Conservation (phyloP, 805 yeast genomes). For the Jamesozyma rosinii region DNA sequence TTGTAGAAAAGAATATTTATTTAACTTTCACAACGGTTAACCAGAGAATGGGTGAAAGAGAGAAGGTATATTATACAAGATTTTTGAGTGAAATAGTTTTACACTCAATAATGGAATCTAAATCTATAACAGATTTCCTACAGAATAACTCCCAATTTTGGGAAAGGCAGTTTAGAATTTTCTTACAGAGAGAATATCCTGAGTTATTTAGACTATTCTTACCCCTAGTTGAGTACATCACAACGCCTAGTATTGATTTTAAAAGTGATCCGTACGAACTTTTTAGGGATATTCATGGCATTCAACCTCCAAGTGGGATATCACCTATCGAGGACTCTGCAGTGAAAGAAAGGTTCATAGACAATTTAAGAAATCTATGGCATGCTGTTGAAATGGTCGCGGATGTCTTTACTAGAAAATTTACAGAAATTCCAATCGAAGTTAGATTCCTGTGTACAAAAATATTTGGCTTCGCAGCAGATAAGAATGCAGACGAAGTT, state of each 20-base stretch:
- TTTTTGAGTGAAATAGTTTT: conserved; percentile 42
- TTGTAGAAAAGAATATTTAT: conserved; percentile 23
- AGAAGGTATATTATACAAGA: conserved; percentile 57
- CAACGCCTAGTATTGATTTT: conserved; percentile 41
- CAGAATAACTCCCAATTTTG: conserved; percentile 31
- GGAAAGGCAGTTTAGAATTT: conserved; percentile 35
- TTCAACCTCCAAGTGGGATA: conserved; percentile 37
- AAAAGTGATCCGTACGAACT: conserved; percentile 74
- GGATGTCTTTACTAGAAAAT: conserved; percentile 34
- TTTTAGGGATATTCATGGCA: conserved; percentile 35
- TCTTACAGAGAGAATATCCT: conserved; percentile 34
- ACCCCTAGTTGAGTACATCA: conserved; percentile 32
- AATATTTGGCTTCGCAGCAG: conserved; percentile 33
- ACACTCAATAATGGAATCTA: conserved; percentile 31
- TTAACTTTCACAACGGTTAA: conserved; percentile 25
- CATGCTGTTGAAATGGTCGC: conserved; percentile 58
- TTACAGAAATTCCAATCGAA: conserved; percentile 45
- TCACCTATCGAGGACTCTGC: conserved; percentile 74
- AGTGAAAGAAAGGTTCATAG: conserved; percentile 62
- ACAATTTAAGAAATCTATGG: conserved; percentile 65
- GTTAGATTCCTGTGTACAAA: conserved; percentile 47
- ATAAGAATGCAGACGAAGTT: conserved; percentile 47
- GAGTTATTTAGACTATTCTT: conserved; percentile 28
- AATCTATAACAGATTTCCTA: conserved; percentile 20
- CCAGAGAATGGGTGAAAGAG: conserved; percentile 39